These are phyloP conservation scores for Kokia cookei DNA, from an alignment of 441 rosid genomes.

Conservation along the genomic window DNA sequence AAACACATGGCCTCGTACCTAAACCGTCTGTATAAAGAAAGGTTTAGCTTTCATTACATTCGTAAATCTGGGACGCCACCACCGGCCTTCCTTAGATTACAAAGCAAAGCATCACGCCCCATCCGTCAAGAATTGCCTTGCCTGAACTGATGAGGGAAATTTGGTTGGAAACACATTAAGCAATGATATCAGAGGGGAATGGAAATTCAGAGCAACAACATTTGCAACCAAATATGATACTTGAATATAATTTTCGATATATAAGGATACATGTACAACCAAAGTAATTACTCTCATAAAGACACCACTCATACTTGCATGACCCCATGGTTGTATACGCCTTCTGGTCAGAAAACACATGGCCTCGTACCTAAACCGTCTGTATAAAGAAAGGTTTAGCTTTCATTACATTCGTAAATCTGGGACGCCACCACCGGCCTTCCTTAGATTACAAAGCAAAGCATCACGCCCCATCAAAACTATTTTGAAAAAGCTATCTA, in stretches of 20 bases:
- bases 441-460: constrained; percentile 65
- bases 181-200: background rate
- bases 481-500: constrained; percentile 80
- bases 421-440: constrained; percentile 21
- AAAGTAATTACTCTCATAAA: background rate
- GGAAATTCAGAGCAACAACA: background rate
- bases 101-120: constrained; percentile 78
- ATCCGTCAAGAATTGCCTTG: too few relatives aligned
- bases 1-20: constrained; percentile 25
- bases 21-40: constrained; percentile 16
- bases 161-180: background rate
- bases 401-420: constrained; percentile 16
- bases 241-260: constrained; percentile 4
- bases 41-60: constrained; percentile 13
- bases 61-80: constrained; percentile 19
- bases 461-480: constrained; percentile 78
- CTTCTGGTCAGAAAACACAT: background rate
- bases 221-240: background rate
- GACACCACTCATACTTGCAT: background rate
- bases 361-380: background rate
- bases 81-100: constrained; percentile 47
- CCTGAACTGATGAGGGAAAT: background rate
- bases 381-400: constrained; percentile 13
- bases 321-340: constrained; percentile 6
- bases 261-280: constrained; percentile 13